Evolutionary conservation across 2,329 filamentous ascomycete genomes (phyloP).

Genomic region (Trichophaea hybrida): DNA sequence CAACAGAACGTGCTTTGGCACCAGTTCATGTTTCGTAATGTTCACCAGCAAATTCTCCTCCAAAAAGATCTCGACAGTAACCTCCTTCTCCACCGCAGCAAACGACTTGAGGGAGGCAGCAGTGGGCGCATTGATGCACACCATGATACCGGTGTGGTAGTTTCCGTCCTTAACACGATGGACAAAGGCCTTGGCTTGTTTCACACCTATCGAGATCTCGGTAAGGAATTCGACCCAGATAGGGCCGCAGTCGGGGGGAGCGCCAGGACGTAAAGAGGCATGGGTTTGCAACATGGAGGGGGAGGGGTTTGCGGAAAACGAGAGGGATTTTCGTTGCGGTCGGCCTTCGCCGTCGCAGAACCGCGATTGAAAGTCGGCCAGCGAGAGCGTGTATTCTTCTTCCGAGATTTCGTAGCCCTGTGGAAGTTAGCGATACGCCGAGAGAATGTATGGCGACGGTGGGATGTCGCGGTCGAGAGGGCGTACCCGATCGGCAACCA

Average conservation of each 20-base stretch:
- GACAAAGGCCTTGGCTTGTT: constrained; percentile 81
- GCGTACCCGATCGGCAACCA: constrained; percentile 77
- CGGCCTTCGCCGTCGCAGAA: constrained; percentile 60
- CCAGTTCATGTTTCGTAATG: constrained; percentile 93
- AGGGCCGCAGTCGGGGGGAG: constrained; percentile 66
- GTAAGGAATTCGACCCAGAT: constrained; percentile 88
- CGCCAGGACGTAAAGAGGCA: constrained; percentile 54
- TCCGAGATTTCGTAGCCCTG: constrained; percentile 90
- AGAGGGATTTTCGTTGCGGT: constrained; percentile 68
- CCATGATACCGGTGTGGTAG: constrained; percentile 81
- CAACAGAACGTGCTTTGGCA: constrained; percentile 82
- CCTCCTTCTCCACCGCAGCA: constrained; percentile 58
- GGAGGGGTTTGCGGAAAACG: constrained; percentile 75
- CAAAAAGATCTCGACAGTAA: constrained; percentile 76
- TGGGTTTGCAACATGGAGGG: constrained; percentile 73
- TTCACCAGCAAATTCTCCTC: constrained; percentile 95
- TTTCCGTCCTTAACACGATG: constrained; percentile 64
- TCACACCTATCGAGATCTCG: constrained; percentile 69
- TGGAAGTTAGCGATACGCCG: constrained; percentile 10
- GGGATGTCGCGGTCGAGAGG: constrained; percentile 1
- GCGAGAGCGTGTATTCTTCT: constrained; percentile 71
- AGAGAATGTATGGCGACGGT: constrained; percentile 20
- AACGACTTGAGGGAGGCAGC: constrained; percentile 78
- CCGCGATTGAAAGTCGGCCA: constrained; percentile 62
- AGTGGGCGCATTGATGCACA: constrained; percentile 69